A percentile compares a stretch with the other conserved stretches of the same genome.
phyloP scores from a whole-genome alignment of 768 basidiomycete species.

The Kwoniella mangroviensis region DNA sequence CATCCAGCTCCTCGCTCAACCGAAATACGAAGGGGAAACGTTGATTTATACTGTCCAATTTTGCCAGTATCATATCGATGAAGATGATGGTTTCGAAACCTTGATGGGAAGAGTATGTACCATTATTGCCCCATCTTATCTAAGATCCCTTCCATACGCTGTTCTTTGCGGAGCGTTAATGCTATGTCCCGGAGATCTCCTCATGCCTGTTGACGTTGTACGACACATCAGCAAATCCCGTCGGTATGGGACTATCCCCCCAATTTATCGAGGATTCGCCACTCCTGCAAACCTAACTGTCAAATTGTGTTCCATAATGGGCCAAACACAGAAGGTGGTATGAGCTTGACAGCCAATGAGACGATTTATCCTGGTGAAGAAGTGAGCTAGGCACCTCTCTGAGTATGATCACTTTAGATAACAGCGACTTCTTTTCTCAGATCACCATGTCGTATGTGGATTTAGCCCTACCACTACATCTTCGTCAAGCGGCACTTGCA shows the following conservation, averaged over 20 bases:
- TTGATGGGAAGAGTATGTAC: neutral
- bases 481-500: neutral
- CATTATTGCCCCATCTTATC: too few relatives aligned
- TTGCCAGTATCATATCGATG: neutral
- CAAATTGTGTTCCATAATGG: neutral
- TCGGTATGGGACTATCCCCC: slow-evolving; percentile 7
- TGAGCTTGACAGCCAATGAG: neutral
- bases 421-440: too few relatives aligned
- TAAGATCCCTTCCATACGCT: neutral
- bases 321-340: neutral
- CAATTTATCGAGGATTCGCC: neutral
- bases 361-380: slow-evolving; percentile 6
- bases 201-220: neutral
- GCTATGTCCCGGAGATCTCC: neutral
- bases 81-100: neutral
- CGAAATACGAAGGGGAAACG: neutral
- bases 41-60: neutral
- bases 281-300: slow-evolving; percentile 12
- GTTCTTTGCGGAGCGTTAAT: neutral
- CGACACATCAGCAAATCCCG: neutral
- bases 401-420: too few relatives aligned
- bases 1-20: neutral
- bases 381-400: too few relatives aligned
- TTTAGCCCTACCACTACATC: neutral
- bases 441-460: slow-evolving; percentile 12